Percentiles rank a stretch among this genome's conserved stretches.
phyloP scores from a whole-genome alignment of 2,329 filamentous ascomycete species.

The Clonostachys rosea region DNA sequence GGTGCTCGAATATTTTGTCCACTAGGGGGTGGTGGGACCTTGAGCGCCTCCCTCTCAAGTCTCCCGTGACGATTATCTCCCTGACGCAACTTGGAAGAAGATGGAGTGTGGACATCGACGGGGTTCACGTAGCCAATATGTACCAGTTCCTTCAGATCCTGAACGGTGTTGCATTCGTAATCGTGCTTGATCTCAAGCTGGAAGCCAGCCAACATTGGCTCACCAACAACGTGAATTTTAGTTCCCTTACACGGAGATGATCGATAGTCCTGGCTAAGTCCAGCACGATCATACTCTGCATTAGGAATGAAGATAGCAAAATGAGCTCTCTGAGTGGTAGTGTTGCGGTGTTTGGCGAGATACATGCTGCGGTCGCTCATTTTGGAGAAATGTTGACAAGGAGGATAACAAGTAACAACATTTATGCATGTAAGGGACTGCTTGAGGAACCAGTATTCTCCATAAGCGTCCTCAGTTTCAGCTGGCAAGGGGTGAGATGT shows the following conservation, averaged over 20 bases:
- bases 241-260: background rate
- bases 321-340: background rate
- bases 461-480: no score
- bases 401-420: no score
- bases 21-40: background rate
- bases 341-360: background rate
- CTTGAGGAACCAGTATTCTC: no score
- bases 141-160: background rate
- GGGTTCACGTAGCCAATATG: background rate
- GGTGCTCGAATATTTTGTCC: slow-evolving; percentile 1
- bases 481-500: no score
- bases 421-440: no score
- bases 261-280: background rate
- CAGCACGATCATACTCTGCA: background rate
- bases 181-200: slow-evolving; percentile 1
- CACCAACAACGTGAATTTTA: slow-evolving; percentile 1
- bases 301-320: slow-evolving; percentile 1
- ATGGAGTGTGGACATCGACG: background rate
- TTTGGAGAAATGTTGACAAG: no score
- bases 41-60: background rate
- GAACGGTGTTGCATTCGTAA: background rate
- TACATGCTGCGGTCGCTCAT: background rate
- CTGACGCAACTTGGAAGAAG: background rate
- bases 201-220: slow-evolving; percentile 1
- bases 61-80: background rate